These are phyloP conservation scores for Penicillium sp. DNA, from an alignment of 2,329 filamentous ascomycete genomes.

Conservation along the genomic window DNA sequence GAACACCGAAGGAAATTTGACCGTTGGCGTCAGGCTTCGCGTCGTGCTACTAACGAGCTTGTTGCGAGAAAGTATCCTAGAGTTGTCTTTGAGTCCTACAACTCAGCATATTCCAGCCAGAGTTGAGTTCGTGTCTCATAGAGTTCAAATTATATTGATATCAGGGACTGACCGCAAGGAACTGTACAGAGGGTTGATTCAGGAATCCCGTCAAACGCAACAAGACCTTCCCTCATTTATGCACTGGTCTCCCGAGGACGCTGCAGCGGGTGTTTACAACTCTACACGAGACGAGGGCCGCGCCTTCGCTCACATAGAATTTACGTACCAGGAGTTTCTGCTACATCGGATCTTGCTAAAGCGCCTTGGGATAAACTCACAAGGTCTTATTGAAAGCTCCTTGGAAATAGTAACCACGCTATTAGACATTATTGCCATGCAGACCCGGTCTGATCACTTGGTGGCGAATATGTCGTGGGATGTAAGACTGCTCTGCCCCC, in stretches of 20 bases:
- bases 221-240: background rate
- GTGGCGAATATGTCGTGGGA: background rate
- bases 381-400: background rate
- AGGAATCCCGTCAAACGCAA: background rate
- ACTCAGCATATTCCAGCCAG: background rate
- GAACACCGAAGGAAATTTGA: conserved; percentile 17
- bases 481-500: background rate
- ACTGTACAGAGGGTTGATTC: background rate
- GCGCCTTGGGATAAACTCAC: background rate
- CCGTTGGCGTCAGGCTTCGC: background rate
- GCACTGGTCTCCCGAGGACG: background rate
- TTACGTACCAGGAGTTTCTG: conserved; percentile 1
- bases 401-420: background rate
- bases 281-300: background rate
- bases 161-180: background rate
- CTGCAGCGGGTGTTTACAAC: background rate
- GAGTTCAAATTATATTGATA: background rate
- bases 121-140: background rate
- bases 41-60: background rate
- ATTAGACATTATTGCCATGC: background rate
- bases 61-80: background rate
- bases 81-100: background rate
- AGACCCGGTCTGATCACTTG: background rate
- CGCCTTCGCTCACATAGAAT: background rate
- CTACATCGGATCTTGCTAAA: background rate